Conservation (phyloP, 192 early-diverging fungal species). For the Linnemannia exigua region DNA sequence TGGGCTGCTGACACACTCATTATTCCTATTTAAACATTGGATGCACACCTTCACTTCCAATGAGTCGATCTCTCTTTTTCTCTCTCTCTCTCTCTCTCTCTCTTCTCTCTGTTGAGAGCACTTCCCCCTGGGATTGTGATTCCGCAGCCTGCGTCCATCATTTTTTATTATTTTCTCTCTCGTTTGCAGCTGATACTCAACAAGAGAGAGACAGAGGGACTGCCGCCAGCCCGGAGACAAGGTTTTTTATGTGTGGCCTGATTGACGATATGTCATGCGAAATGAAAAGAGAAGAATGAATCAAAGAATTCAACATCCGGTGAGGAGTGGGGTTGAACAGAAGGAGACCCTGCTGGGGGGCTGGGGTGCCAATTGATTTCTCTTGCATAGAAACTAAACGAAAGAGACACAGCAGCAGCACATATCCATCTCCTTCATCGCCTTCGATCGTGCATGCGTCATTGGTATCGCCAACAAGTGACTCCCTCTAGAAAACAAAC, state of each 20-base stretch:
- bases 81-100: too few relatives aligned
- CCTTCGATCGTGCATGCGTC: background rate
- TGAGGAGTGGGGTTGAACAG: conserved; percentile 2
- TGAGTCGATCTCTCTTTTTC: background rate
- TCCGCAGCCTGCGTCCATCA: background rate
- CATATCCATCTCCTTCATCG: background rate
- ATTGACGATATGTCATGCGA: background rate
- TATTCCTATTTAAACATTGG: too few relatives aligned
- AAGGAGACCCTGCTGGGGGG: background rate
- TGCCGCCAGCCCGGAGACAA: background rate
- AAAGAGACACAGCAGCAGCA: too few relatives aligned
- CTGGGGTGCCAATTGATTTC: background rate
- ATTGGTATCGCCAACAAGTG: background rate
- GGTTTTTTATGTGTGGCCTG: background rate
- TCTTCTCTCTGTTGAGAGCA: background rate
- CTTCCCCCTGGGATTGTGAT: background rate
- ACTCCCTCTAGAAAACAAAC: background rate
- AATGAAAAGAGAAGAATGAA: background rate
- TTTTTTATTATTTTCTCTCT: too few relatives aligned
- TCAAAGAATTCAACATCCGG: conserved; percentile 6
- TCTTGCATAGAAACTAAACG: too few relatives aligned
- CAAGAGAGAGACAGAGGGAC: background rate
- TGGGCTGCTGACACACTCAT: background rate
- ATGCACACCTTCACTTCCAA: too few relatives aligned
- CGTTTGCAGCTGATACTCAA: background rate